Base-by-base conservation (phyloP, 495 filamentous ascomycete genomes). In the Zalerion maritima region DNA sequence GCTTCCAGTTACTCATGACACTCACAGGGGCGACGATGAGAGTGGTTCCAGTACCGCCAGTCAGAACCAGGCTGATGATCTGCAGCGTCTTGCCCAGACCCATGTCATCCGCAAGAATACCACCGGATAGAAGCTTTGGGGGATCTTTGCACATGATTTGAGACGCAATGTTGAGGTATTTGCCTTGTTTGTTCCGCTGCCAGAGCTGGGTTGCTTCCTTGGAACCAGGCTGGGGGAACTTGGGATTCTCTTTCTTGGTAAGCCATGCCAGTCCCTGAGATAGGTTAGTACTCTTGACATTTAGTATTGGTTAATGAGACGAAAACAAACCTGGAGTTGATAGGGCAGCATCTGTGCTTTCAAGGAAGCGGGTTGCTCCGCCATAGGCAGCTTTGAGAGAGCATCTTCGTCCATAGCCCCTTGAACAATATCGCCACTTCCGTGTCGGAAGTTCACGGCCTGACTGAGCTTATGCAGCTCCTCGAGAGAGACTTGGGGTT, bases 101-200 rank as follows among this genome's bases (percentile, higher is more conserved):
- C 86, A 94, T 94, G 38, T 94, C 86, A 49, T 94, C 86, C 14
- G 82, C 82, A 8, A 93, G 58, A 18, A 94, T 81, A 19, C 84
- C 86, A 24, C 86, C 87, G 39, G 73, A 80, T 1, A 78, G 69
- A 12, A 94, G 58, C 3, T 45, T 40, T 0, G 84, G 82, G 2
- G 55, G 49, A 3, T 45, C 48, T 1, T 46, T 46, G 2, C 67
- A 71, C 0, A 72, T 65, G 43, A 71, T 86, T 37, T 78, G 75
- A 2, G 85, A 87, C 18, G 78, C 82, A 20, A 91, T 56, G 42
- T 94, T 89, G 27, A 61, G 63, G 31, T 75, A 92, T 3, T 53
- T 49, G 15, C 60, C 61, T 3, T 42, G 40, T 4, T 62, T 41
- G 21, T 56, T 43, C 1, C 62, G 56, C 48, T 79, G 81, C 86